Evolutionary conservation across 2,329 filamentous ascomycete genomes (phyloP).

Genomic region (Cladophialophora chaetospira): DNA sequence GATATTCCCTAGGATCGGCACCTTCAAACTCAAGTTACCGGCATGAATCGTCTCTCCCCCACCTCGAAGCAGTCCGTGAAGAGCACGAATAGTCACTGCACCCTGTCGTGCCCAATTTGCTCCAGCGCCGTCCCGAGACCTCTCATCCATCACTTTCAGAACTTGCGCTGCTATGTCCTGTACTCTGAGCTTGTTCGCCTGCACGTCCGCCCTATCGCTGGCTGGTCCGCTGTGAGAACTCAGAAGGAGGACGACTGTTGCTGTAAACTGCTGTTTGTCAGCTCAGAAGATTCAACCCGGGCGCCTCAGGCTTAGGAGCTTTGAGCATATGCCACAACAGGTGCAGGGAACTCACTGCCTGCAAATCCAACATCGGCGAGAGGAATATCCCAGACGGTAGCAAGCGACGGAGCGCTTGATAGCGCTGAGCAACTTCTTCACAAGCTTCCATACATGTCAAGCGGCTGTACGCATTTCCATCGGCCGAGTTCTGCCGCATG

Average conservation of each 20-base stretch:
- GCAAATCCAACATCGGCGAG: constrained; percentile 19
- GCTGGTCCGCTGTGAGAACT: constrained; percentile 14
- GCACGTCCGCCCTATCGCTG: not conserved
- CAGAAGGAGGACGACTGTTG: constrained; percentile 21
- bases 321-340: too few relatives aligned
- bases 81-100: constrained; percentile 19
- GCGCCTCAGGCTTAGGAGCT: too few relatives aligned
- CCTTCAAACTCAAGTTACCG: constrained; percentile 17
- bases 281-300: too few relatives aligned
- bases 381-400: constrained; percentile 24
- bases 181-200: constrained; percentile 10
- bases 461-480: constrained; percentile 18
- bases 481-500: constrained; percentile 9
- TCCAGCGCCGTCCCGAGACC: constrained; percentile 5
- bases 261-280: too few relatives aligned
- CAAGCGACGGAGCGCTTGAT: constrained; percentile 8
- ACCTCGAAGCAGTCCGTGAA: constrained; percentile 16
- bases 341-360: too few relatives aligned
- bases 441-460: constrained; percentile 24
- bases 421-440: constrained; percentile 17
- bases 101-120: constrained; percentile 18
- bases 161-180: constrained; percentile 12
- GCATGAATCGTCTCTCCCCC: not conserved
- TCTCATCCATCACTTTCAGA: constrained; percentile 21
- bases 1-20: constrained; percentile 24